These are phyloP conservation scores for Rhynchosporium secalis DNA, from an alignment of 2,329 filamentous ascomycete genomes.

Conservation along the genomic window DNA sequence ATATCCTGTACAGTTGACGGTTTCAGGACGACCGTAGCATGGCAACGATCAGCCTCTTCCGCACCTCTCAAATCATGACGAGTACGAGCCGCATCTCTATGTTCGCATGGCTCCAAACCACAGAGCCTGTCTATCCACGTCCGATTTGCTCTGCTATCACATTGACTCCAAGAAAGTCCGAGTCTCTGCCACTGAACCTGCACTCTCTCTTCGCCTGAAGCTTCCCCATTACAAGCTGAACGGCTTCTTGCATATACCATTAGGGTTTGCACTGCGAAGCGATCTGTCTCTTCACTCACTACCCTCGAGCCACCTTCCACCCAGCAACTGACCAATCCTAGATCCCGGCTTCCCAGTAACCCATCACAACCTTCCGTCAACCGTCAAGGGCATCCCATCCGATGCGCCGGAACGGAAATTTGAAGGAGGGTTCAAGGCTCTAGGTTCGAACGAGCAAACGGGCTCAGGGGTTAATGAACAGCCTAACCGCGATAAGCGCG, in stretches of 20 bases:
- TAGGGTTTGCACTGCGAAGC: background rate
- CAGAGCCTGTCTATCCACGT: background rate
- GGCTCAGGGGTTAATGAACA: background rate
- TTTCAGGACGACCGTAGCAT: slow-evolving; percentile 20
- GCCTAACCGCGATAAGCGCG: slow-evolving; percentile 10
- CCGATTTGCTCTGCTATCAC: background rate
- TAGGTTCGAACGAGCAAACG: background rate
- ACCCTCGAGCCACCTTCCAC: background rate
- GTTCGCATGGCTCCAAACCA: background rate
- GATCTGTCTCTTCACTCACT: slow-evolving; percentile 6
- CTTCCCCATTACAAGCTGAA: slow-evolving; percentile 3
- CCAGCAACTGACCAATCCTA: background rate
- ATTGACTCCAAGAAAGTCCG: background rate
- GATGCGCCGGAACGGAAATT: slow-evolving; percentile 11
- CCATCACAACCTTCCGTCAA: background rate
- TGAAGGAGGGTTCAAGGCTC: background rate
- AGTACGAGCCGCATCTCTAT: background rate
- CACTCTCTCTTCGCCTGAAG: background rate
- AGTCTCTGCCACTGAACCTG: background rate
- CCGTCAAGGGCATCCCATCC: slow-evolving; percentile 9
- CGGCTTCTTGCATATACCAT: background rate
- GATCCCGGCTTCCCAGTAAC: slow-evolving; percentile 5
- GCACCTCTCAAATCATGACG: background rate
- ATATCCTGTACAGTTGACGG: slow-evolving; percentile 13
- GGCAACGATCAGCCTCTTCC: slow-evolving; percentile 21